Base-by-base conservation (phyloP, 345 rosid species). In the Citropsis articulata region DNA sequence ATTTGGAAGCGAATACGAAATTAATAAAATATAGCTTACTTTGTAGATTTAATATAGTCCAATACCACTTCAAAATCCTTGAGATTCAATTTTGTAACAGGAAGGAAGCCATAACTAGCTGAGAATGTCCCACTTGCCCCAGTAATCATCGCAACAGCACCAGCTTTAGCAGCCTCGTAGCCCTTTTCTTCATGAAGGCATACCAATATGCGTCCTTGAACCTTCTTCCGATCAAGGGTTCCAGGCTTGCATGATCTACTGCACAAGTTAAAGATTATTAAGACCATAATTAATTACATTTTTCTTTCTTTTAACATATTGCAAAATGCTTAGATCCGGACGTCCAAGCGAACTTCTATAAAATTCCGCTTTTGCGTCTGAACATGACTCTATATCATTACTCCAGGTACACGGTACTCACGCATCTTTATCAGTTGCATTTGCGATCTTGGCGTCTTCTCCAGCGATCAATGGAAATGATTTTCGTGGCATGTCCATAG, bases 81-180 rank as follows among this genome's bases (percentile, higher is more conserved):
- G 76, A 36, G 84, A 64, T 40, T 78, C 56, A 91, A 35, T 69
- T 83, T 86, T 7, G 92, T 63, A 4, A 91, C 85, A 6, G 94
- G 91, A 36, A 91, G 90, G 16, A 84, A 33, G 31, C 85, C 88
- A 45, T 87, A 28, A 42, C 89, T 84, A 1, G 89, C 85, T 1
- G 80, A 16, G 28, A 88, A 2, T 27, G 82, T 84, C 24, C 81
- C 76, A 19, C 79, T 88, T 16, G 25, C 65, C 0, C 5, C 84
- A 24, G 86, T 77, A 67, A 90, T 83, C 91, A 90, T 86, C 50
- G 92, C 93, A 1, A 78, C 88, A 1, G 90, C 96, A 0, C 93
- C 92, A 0, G 86, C 88, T 13, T 61, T 68, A 9, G 78, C 59
- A 70, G 87, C 92, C 22, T 66, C 66, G 2, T 33, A n/a, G 3